Percentiles rank a stretch among this genome's conserved stretches.
These are phyloP conservation scores for Dothidotthia symphoricarpi DNA, from an alignment of 2,329 filamentous ascomycete genomes.

Conservation along the genomic window DNA sequence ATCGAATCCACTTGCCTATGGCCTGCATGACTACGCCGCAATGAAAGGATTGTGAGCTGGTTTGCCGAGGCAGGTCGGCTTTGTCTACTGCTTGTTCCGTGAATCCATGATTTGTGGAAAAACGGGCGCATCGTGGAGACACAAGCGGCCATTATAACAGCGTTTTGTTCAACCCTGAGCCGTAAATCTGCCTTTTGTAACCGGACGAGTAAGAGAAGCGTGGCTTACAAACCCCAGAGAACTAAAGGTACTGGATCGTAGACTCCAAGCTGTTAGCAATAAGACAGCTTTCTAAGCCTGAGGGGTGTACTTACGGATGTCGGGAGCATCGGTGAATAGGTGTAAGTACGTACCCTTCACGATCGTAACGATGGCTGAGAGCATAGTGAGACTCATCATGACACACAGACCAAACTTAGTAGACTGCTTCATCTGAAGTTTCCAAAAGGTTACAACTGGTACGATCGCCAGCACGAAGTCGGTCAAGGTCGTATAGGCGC, in stretches of 20 bases:
- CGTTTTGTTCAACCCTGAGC: conserved; percentile 8
- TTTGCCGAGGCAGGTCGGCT: background rate
- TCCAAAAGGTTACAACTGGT: conserved; percentile 6
- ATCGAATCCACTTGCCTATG: background rate
- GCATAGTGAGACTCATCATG: conserved; percentile 10
- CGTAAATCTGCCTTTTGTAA: background rate
- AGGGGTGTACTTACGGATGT: background rate
- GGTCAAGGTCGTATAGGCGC: conserved; percentile 8
- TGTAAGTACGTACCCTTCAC: conserved; percentile 7
- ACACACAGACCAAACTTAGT: conserved; percentile 7
- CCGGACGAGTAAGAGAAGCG: background rate
- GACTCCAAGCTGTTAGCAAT: background rate
- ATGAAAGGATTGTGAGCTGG: background rate
- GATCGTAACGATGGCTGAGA: conserved; percentile 9
- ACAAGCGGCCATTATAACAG: conserved; percentile 12
- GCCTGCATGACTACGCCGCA: background rate
- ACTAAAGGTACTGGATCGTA: conserved; percentile 6
- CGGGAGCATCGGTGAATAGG: conserved; percentile 5
- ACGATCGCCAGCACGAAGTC: conserved; percentile 8
- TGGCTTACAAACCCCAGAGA: conserved; percentile 7
- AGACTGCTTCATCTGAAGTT: conserved; percentile 7
- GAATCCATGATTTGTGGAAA: conserved; percentile 6
- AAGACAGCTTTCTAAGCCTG: background rate
- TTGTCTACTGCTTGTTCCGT: conserved; percentile 1
- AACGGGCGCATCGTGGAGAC: conserved; percentile 11